Percentiles rank a stretch among this genome's conserved stretches.
Conservation (phyloP, 176 grass and related monocot species). For the Ampelocalamus luodianensis region DNA sequence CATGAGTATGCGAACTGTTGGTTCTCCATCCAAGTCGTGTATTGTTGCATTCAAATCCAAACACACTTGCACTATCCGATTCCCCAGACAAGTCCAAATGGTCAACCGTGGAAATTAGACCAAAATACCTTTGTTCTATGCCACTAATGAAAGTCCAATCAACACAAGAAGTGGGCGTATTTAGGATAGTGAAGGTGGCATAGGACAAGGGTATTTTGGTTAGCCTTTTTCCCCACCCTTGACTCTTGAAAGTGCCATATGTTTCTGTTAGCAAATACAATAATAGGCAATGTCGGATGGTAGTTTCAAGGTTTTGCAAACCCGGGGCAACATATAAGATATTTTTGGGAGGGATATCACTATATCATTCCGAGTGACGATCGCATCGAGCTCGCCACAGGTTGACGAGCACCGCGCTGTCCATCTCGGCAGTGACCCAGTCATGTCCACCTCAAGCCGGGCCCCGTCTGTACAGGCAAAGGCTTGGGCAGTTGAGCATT, state of each 20-base stretch:
- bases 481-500: not conserved
- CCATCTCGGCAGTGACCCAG: not conserved
- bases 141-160: not conserved
- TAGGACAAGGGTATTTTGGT: not conserved
- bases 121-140: not conserved
- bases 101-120: not conserved
- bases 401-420: not conserved
- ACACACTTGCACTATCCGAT: not conserved
- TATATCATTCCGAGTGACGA: too few relatives aligned
- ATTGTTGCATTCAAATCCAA: not conserved
- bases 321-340: not conserved
- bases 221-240: not conserved
- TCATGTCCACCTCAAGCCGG: not conserved
- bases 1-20: not conserved
- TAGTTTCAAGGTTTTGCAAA: not conserved
- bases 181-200: not conserved
- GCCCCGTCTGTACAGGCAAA: not conserved
- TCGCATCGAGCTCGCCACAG: not conserved
- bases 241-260: not conserved
- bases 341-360: not conserved
- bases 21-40: not conserved
- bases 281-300: too few relatives aligned
- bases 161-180: not conserved
- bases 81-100: not conserved
- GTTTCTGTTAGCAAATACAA: not conserved